Evolutionary conservation across 306 rosid species (phyloP).

Genomic region (Dryas alaskensis): DNA sequence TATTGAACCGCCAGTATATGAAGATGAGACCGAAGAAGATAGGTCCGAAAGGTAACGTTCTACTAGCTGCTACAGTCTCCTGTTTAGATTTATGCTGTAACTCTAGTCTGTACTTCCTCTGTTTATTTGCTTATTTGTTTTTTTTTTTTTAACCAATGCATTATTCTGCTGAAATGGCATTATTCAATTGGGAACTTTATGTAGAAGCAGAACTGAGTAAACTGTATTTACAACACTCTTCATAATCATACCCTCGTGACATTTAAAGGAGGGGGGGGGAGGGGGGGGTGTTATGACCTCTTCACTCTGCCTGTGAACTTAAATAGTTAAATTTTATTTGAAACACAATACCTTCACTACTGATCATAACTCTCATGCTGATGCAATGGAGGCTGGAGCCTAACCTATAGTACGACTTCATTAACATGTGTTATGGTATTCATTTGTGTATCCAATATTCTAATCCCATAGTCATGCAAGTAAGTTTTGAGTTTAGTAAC

Average conservation of each 20-base stretch:
- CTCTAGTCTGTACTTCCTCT: background rate
- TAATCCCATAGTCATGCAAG: too few relatives aligned
- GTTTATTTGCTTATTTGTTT: too few relatives aligned
- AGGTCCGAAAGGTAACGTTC: constrained; percentile 57
- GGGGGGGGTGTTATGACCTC: background rate
- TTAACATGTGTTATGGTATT: background rate
- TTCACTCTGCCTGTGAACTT: background rate
- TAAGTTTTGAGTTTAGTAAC: too few relatives aligned
- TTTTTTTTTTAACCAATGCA: background rate
- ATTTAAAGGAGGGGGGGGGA: background rate
- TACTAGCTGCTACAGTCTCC: constrained; percentile 11
- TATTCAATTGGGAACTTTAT: background rate
- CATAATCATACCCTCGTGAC: background rate
- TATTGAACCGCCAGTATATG: constrained; percentile 73
- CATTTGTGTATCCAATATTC: background rate
- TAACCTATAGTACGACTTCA: background rate
- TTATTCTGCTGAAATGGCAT: background rate
- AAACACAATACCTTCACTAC: background rate
- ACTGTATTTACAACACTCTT: background rate
- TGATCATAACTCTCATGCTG: background rate
- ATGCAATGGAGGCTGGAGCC: background rate
- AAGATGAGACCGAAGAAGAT: constrained; percentile 84
- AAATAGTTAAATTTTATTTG: too few relatives aligned
- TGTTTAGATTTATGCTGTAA: background rate
- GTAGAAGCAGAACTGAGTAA: background rate